phyloP scores from a whole-genome alignment of 306 rosid genomes.

The Rosa persica region DNA sequence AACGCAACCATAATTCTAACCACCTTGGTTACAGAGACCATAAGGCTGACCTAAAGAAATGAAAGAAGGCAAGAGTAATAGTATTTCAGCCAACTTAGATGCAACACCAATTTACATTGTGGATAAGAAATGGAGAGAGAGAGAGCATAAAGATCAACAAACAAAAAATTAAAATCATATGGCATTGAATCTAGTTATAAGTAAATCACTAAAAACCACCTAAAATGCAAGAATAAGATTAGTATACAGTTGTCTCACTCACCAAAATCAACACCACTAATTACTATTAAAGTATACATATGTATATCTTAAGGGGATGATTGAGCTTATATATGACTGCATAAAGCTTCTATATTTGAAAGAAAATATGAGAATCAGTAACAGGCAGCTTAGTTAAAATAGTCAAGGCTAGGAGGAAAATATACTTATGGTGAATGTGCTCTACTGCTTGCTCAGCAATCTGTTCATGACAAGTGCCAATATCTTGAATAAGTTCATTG shows the following conservation, averaged over 20 bases:
- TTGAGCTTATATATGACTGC: not conserved
- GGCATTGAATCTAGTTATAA: not conserved
- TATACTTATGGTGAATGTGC: conserved; percentile 97
- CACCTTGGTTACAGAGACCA: not conserved
- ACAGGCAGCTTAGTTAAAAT: conserved; percentile 18
- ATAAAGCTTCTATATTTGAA: not conserved
- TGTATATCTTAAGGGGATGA: not conserved
- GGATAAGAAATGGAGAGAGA: not conserved
- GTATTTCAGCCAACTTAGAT: not conserved
- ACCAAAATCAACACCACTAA: not conserved
- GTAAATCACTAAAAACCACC: not conserved
- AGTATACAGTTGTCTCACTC: not conserved
- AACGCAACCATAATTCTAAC: not conserved
- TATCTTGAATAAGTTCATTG: conserved; percentile 93
- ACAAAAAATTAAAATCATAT: not conserved
- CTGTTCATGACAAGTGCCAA: conserved; percentile 81
- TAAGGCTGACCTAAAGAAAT: not conserved
- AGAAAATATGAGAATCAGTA: not conserved
- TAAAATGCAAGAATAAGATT: not conserved
- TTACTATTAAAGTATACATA: not conserved
- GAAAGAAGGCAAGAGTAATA: not conserved
- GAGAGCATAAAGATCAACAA: not conserved
- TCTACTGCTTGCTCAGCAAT: conserved; percentile 99
- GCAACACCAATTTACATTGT: not conserved
- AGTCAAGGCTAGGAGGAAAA: conserved; percentile 22